A percentile compares a stretch with the other conserved stretches of the same genome.
Conservation (phyloP, 306 rosid species). For the Pyrus pyrifolia region DNA sequence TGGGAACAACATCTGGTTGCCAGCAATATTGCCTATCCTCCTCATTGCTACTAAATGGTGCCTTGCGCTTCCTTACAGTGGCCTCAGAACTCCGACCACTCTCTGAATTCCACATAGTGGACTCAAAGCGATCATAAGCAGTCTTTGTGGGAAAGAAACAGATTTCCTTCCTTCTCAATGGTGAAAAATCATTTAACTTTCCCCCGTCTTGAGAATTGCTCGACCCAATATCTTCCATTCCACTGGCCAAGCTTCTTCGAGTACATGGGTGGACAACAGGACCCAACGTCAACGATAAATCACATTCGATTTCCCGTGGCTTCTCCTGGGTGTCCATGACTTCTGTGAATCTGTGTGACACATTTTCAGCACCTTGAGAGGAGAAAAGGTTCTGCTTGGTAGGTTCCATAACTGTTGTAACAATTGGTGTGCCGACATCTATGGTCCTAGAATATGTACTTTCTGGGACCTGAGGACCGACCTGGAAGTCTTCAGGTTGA, state of each 20-base stretch:
- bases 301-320: constrained; percentile 50
- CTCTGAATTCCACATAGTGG: constrained; percentile 42
- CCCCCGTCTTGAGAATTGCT: constrained; percentile 44
- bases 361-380: constrained; percentile 32
- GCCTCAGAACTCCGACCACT: constrained; percentile 47
- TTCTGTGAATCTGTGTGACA: constrained; percentile 21
- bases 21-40: constrained; percentile 76
- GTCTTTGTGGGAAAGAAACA: constrained; percentile 54
- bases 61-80: constrained; percentile 58
- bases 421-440: constrained; percentile 67
- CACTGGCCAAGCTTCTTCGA: constrained; percentile 40
- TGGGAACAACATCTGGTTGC: constrained; percentile 64
- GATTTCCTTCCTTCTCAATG: constrained; percentile 42
- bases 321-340: constrained; percentile 34
- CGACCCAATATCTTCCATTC: constrained; percentile 44
- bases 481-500: constrained; percentile 37
- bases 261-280: constrained; percentile 38
- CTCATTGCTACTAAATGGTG: constrained; percentile 46
- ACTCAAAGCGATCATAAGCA: constrained; percentile 38
- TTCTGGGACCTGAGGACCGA: constrained; percentile 27
- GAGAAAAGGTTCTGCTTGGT: constrained; percentile 39
- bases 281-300: constrained; percentile 81
- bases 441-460: constrained; percentile 36
- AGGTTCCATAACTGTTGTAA: constrained; percentile 43
- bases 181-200: constrained; percentile 35